Conservation (phyloP, 148 eudicot genomes). For the Chenopodium quinoa region DNA sequence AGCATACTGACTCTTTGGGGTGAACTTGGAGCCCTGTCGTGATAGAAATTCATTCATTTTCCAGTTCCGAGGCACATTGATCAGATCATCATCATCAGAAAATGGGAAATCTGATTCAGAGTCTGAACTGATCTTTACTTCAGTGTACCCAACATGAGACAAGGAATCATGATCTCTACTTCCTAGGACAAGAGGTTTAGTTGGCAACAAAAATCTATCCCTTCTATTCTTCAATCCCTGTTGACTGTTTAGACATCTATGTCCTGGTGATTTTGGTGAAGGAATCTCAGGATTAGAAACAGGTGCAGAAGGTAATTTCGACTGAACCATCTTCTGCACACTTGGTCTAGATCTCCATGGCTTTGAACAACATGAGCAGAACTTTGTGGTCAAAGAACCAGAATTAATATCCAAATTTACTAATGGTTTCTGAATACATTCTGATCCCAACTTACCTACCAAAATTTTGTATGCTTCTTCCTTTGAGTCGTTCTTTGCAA, state of each 20-base stretch:
- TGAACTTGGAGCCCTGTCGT: slow-evolving; percentile 15
- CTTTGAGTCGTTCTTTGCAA: slow-evolving; percentile 36
- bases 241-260: slow-evolving; percentile 53
- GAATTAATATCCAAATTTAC: slow-evolving; percentile 32
- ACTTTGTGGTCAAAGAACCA: slow-evolving; percentile 36
- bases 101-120: slow-evolving; percentile 56
- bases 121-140: slow-evolving; percentile 60
- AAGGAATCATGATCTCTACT: slow-evolving; percentile 30
- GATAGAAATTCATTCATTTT: slow-evolving; percentile 18
- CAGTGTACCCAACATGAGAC: slow-evolving; percentile 58
- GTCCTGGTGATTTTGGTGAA: slow-evolving; percentile 55
- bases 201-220: slow-evolving; percentile 42
- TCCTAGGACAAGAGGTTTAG: slow-evolving; percentile 30
- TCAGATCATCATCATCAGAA: slow-evolving; percentile 55
- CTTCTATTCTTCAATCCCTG: slow-evolving; percentile 58
- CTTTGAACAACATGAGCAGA: slow-evolving; percentile 63
- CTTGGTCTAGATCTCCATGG: slow-evolving; percentile 48
- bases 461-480: slow-evolving; percentile 45
- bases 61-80: slow-evolving; percentile 17
- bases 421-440: slow-evolving; percentile 41
- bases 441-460: slow-evolving; percentile 49
- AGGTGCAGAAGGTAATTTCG: slow-evolving; percentile 36
- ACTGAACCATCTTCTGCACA: slow-evolving; percentile 46
- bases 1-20: slow-evolving; percentile 25
- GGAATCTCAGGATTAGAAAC: slow-evolving; percentile 55